Percentiles rank a stretch among this genome's conserved stretches.
Evolutionary conservation across 2,329 filamentous ascomycete species (phyloP).

Genomic region (Thermothelomyces thermophilus): DNA sequence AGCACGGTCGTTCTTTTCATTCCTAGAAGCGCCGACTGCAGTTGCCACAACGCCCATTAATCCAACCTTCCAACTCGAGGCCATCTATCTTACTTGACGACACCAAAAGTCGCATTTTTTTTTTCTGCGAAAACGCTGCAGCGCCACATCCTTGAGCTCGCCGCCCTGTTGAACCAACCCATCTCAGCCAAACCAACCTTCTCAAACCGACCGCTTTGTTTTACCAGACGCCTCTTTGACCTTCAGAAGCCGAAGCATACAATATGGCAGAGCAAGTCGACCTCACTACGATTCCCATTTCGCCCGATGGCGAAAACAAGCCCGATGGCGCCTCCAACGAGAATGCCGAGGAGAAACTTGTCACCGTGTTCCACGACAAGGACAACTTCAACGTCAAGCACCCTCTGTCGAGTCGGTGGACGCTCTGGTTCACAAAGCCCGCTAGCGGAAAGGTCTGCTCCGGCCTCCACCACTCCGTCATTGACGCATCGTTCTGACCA

Average conservation of each 20-base stretch:
- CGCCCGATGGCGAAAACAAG: conserved; percentile 54
- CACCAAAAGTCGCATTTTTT: background rate
- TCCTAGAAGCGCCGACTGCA: conserved; percentile 10
- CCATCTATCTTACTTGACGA: background rate
- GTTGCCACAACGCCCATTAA: conserved; percentile 6
- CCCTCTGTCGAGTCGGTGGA: conserved; percentile 95
- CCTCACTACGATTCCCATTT: conserved; percentile 61
- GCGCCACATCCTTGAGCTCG: conserved; percentile 3
- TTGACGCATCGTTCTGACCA: conserved; percentile 2
- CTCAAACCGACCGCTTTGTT: conserved; percentile 5
- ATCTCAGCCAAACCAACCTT: background rate
- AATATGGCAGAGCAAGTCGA: conserved; percentile 54
- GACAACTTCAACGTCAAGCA: conserved; percentile 99
- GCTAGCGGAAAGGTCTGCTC: conserved; percentile 78
- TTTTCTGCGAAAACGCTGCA: conserved; percentile 2
- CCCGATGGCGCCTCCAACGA: conserved; percentile 41
- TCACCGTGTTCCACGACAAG: conserved; percentile 96
- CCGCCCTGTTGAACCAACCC: conserved; percentile 10
- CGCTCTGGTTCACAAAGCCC: conserved; percentile 98
- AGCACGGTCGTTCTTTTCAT: conserved; percentile 25
- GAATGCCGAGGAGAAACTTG: conserved; percentile 51
- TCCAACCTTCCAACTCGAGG: conserved; percentile 8
- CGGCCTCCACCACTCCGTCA: conserved; percentile 1
- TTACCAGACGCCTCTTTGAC: conserved; percentile 4
- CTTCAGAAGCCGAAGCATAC: conserved; percentile 8